Percentiles rank a stretch among this genome's conserved stretches.
phyloP scores from a whole-genome alignment of 495 filamentous ascomycete species.

The Xylaria palmicola region DNA sequence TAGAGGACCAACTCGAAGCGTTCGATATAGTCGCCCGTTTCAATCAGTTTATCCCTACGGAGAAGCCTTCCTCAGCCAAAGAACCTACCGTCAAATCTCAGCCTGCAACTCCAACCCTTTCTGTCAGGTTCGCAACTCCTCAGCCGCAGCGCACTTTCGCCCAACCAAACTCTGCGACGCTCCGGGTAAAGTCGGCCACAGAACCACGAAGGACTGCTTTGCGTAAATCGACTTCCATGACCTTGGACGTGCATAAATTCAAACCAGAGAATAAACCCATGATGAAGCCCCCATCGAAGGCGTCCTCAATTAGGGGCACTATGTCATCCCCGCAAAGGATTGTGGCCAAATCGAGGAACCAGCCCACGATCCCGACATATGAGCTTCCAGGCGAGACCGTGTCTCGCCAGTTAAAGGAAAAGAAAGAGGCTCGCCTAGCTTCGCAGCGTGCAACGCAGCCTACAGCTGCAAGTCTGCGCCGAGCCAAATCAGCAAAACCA shows the following conservation, averaged over 20 bases:
- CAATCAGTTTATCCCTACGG: slow-evolving; percentile 37
- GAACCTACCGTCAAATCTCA: slow-evolving; percentile 21
- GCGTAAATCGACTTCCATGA: slow-evolving; percentile 37
- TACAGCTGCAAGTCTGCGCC: slow-evolving; percentile 30
- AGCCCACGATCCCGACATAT: slow-evolving; percentile 64
- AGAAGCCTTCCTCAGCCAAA: slow-evolving; percentile 17
- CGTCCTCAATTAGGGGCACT: slow-evolving; percentile 32
- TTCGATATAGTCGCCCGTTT: slow-evolving; percentile 44
- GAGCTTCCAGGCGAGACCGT: slow-evolving; percentile 71
- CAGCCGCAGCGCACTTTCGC: slow-evolving; percentile 23
- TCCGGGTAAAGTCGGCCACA: slow-evolving; percentile 25
- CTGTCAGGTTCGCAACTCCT: slow-evolving; percentile 24
- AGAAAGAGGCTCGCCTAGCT: slow-evolving; percentile 48
- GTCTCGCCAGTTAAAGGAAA: slow-evolving; percentile 58
- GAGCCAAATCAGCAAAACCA: slow-evolving; percentile 57
- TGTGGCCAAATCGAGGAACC: slow-evolving; percentile 56
- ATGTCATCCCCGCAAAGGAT: slow-evolving; percentile 48
- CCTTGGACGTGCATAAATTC: slow-evolving; percentile 25
- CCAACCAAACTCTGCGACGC: slow-evolving; percentile 14
- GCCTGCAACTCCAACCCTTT: slow-evolving; percentile 8
- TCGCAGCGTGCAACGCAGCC: slow-evolving; percentile 40
- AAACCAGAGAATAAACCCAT: slow-evolving; percentile 30
- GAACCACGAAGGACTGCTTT: slow-evolving; percentile 29
- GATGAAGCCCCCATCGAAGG: slow-evolving; percentile 21
- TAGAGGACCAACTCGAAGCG: slow-evolving; percentile 65